phyloP scores from a whole-genome alignment of 768 basidiomycete species.

The Psilocybe tampanensis region DNA sequence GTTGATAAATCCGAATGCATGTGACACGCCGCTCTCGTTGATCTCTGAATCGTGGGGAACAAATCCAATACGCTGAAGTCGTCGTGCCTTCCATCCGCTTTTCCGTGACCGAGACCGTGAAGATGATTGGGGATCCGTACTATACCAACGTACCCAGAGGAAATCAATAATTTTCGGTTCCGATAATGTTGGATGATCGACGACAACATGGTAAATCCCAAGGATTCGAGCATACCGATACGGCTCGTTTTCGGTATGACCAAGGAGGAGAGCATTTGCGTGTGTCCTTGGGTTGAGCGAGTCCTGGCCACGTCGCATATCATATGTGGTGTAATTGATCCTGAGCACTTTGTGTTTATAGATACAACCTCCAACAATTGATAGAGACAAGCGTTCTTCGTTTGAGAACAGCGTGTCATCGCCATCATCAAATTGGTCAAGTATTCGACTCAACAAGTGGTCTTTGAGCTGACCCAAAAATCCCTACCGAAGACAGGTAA shows the following conservation, averaged over 20 bases:
- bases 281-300: slow-evolving; percentile 38
- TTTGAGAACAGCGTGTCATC: slow-evolving; percentile 22
- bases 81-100: slow-evolving; percentile 17
- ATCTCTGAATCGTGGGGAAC: slow-evolving; percentile 15
- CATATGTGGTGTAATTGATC: slow-evolving; percentile 47
- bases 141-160: slow-evolving; percentile 29
- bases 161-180: slow-evolving; percentile 25
- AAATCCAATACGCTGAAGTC: slow-evolving; percentile 32
- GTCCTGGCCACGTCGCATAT: slow-evolving; percentile 42
- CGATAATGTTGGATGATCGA: slow-evolving; percentile 18
- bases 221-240: slow-evolving; percentile 38
- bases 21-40: slow-evolving; percentile 8
- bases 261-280: slow-evolving; percentile 35
- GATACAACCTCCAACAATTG: slow-evolving; percentile 25
- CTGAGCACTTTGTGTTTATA: slow-evolving; percentile 33
- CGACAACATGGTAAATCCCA: slow-evolving; percentile 31
- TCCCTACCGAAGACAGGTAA: no score
- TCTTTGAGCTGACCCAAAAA: slow-evolving; percentile 30
- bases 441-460: slow-evolving; percentile 29
- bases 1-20: slow-evolving; percentile 50
- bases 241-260: slow-evolving; percentile 27
- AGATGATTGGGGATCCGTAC: slow-evolving; percentile 4
- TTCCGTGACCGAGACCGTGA: no score
- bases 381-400: slow-evolving; percentile 20
- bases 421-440: slow-evolving; percentile 13